These are phyloP conservation scores for Clonostachys byssicola DNA, from an alignment of 2,329 filamentous ascomycete genomes.

Conservation along the genomic window DNA sequence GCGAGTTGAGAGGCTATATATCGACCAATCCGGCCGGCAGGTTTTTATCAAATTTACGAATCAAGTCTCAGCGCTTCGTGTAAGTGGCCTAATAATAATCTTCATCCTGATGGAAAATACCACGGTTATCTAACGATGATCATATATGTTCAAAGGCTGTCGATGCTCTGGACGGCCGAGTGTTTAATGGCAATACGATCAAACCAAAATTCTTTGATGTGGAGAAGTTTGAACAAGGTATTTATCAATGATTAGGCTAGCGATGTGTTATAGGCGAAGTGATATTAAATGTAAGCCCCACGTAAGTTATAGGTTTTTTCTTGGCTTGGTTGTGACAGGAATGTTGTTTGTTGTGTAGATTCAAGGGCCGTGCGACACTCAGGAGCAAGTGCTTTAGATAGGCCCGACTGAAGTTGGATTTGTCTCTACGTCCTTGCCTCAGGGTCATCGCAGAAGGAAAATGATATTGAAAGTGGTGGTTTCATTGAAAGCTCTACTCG, in stretches of 20 bases:
- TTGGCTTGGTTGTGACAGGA: not conserved
- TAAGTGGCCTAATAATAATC: slow-evolving; percentile 37
- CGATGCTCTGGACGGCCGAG: slow-evolving; percentile 79
- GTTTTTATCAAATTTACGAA: slow-evolving; percentile 96
- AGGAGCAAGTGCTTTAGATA: too few species aligned
- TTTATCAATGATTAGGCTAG: slow-evolving; percentile 27
- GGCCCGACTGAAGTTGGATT: too few species aligned
- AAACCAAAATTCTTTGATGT: slow-evolving; percentile 76
- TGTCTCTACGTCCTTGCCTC: too few species aligned
- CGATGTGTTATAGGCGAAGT: too few species aligned
- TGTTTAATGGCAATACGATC: slow-evolving; percentile 86
- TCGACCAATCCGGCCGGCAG: slow-evolving; percentile 58
- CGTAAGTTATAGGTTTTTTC: too few species aligned
- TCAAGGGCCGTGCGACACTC: not conserved
- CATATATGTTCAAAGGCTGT: slow-evolving; percentile 61
- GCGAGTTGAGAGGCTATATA: slow-evolving; percentile 73
- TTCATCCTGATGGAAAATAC: not conserved
- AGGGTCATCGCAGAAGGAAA: too few species aligned
- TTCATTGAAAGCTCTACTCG: too few species aligned
- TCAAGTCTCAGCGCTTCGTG: slow-evolving; percentile 76
- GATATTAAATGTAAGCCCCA: too few species aligned
- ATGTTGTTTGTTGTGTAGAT: not conserved
- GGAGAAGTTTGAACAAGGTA: slow-evolving; percentile 74
- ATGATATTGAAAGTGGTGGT: too few species aligned
- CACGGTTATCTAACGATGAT: not conserved